Percentiles rank a stretch among this genome's conserved stretches.
Conservation (phyloP, 768 basidiomycete species). For the Leccinum aurantiacum region DNA sequence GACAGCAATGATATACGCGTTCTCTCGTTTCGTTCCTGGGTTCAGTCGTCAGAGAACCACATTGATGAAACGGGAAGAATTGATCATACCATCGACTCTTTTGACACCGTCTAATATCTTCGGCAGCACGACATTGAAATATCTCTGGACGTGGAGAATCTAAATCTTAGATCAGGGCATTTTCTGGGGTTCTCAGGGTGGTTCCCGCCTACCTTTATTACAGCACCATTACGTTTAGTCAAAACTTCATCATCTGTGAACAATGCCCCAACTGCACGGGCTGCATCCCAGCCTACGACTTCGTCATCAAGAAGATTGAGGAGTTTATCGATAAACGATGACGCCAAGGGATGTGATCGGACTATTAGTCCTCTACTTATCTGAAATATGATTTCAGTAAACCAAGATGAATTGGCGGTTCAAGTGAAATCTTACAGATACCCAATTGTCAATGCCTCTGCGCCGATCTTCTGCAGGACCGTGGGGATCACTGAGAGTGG, state of each 20-base stretch:
- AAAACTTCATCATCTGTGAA: constrained; percentile 60
- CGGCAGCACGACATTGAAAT: constrained; percentile 70
- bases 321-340: constrained; percentile 58
- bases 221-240: constrained; percentile 75
- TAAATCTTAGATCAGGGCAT: constrained; percentile 30
- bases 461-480: constrained; percentile 41
- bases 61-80: background rate
- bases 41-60: background rate
- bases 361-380: constrained; percentile 78
- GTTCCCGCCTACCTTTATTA: constrained; percentile 60
- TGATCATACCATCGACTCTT: constrained; percentile 39
- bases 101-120: constrained; percentile 69
- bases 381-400: constrained; percentile 39
- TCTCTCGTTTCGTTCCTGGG: constrained; percentile 53
- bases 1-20: constrained; percentile 79
- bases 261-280: constrained; percentile 69
- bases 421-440: constrained; percentile 53
- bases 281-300: constrained; percentile 67
- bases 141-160: constrained; percentile 75
- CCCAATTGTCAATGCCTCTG: constrained; percentile 59
- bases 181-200: background rate
- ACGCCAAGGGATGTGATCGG: constrained; percentile 61
- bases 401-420: background rate
- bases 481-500: constrained; percentile 41
- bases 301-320: constrained; percentile 71